Base-by-base conservation (phyloP, 768 basidiomycete species). In the Leccinellum luteum region DNA sequence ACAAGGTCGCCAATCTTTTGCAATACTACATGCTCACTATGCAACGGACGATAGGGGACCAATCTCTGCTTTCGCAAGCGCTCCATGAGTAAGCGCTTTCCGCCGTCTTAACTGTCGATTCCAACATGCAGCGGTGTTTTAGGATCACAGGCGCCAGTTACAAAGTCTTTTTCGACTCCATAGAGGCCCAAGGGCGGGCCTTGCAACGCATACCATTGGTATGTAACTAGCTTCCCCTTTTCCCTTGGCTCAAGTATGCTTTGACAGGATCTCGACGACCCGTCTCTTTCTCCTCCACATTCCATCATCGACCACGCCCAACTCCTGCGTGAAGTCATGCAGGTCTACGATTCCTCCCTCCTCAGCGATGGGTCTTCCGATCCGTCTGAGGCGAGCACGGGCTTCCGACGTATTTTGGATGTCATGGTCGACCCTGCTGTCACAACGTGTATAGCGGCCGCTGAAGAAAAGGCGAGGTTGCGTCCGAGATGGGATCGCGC, bases 1-100 rank as follows among this genome's bases (percentile, higher is more conserved):
- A 94, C 76, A 94, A 92, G 71, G 86, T 98, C 52, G 88, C 93
- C 48, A 98, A 96, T 65, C 78, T 98, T n/a, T 74, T 99, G 9
- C 92, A 96, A 62, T 99, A 98, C 69, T 99, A 98, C 70, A 76
- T 87, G 68, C 72, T 94, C 31, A 98, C 94, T 5, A 97, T 99
- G 94, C 81, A 85, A 51, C 81, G 92, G 49, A 98, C 95, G 2
- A 87, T 98, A 44, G 97, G 97, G 0, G 80, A 83, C n/a, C 78
- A 89, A 3, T 92, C 95, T 2, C 57, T 90, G 47, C 76, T 98
- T 54, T 88, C 89, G 1, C 80, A 76, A 56, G 87, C 90, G 0
- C 76, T 98, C 28, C 77, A 85, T 60, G 93, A 97, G 94, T 96
- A 63, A 51, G 86, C 63, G 34, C 51, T 19, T 35, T 4, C 17